These are phyloP conservation scores for Athelia psychrophila DNA, from an alignment of 1,284 basidiomycete genomes.

Conservation along the genomic window DNA sequence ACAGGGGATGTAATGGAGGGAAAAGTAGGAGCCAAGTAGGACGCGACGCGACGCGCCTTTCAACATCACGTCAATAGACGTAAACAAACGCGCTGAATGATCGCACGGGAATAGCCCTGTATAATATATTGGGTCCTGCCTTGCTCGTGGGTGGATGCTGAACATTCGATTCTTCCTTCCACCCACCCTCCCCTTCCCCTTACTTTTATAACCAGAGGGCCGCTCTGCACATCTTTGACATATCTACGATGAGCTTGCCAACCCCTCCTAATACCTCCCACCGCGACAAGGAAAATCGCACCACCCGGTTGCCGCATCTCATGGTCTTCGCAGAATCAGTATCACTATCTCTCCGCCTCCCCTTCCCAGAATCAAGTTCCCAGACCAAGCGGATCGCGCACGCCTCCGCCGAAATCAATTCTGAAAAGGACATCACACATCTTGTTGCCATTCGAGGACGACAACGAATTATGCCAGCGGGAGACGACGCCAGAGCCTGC, in stretches of 20 bases:
- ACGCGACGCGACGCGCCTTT: no score
- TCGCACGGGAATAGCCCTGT: not conserved
- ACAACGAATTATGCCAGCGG: conserved; percentile 29
- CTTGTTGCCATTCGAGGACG: conserved; percentile 27
- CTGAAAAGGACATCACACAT: conserved; percentile 48
- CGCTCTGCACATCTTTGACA: not conserved
- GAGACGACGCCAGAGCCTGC: conserved; percentile 70
- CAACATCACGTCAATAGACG: not conserved
- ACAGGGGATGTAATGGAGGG: no score
- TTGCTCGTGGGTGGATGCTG: not conserved
- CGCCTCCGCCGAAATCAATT: conserved; percentile 55
- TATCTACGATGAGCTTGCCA: conserved; percentile 42
- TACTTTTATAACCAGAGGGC: not conserved
- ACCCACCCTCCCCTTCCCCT: not conserved
- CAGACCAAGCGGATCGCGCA: conserved; percentile 32
- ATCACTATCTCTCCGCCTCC: conserved; percentile 43
- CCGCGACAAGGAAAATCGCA: conserved; percentile 48
- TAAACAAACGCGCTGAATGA: conserved; percentile 2
- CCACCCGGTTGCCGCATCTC: conserved; percentile 43
- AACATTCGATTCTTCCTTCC: not conserved
- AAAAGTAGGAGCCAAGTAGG: no score
- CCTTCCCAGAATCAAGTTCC: conserved; percentile 26
- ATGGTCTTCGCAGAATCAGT: conserved; percentile 57
- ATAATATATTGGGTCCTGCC: not conserved
- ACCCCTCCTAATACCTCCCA: conserved; percentile 67